phyloP scores from a whole-genome alignment of 1,284 basidiomycete species.

The Sporisorium graminicola region DNA sequence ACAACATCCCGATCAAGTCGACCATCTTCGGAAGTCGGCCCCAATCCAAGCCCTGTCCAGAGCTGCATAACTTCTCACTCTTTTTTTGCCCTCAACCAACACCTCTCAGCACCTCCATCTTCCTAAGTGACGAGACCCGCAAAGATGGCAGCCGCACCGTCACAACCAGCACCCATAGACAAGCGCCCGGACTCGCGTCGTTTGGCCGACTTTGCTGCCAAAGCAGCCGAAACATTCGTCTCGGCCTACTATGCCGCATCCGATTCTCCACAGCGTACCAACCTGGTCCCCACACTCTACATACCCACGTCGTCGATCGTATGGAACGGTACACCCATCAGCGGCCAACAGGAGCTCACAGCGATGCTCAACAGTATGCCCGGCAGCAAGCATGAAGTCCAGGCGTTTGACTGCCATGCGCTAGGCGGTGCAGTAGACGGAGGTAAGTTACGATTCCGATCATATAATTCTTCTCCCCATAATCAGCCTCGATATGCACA shows the following conservation, averaged over 20 bases:
- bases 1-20: neutral
- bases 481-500: conserved; percentile 10
- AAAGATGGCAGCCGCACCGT: conserved; percentile 7
- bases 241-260: conserved; percentile 67
- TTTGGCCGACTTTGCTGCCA: conserved; percentile 59
- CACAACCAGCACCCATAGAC: conserved; percentile 7
- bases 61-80: conserved; percentile 14
- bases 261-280: conserved; percentile 63
- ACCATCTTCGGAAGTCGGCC: conserved; percentile 23
- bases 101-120: neutral
- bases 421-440: conserved; percentile 56
- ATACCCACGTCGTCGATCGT: conserved; percentile 64
- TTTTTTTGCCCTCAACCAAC: neutral
- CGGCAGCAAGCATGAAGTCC: conserved; percentile 66
- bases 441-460: conserved; percentile 30
- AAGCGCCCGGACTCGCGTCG: conserved; percentile 40
- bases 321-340: conserved; percentile 68
- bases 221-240: conserved; percentile 67
- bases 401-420: conserved; percentile 65
- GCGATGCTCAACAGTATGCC: conserved; percentile 65
- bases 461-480: neutral
- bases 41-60: conserved; percentile 5
- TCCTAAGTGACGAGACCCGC: neutral
- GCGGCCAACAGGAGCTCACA: conserved; percentile 56
- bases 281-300: conserved; percentile 65